phyloP scores from a whole-genome alignment of 768 basidiomycete genomes.

The Krasilnikovozyma curviuscula region DNA sequence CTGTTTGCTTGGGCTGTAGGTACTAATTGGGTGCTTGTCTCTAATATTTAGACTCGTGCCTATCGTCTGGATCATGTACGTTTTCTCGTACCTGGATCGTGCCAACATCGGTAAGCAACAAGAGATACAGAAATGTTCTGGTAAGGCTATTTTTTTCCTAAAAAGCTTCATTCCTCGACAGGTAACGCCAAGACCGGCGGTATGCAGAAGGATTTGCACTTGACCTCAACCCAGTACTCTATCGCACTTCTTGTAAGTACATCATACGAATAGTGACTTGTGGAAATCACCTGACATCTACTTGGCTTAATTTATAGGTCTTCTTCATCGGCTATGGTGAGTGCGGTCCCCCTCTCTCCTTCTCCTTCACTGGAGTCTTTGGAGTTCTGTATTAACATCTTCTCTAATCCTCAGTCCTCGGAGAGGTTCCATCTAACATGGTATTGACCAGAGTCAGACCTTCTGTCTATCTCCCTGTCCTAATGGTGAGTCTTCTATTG shows the following conservation, averaged over 20 bases:
- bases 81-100: constrained; percentile 22
- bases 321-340: constrained; percentile 10
- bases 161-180: background rate
- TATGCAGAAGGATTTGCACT: constrained; percentile 20
- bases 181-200: constrained; percentile 25
- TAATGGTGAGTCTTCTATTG: no score
- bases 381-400: no score
- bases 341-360: constrained; percentile 6
- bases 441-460: constrained; percentile 22
- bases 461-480: constrained; percentile 20
- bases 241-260: constrained; percentile 21
- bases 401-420: constrained; percentile 1
- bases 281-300: no score
- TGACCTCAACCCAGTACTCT: constrained; percentile 24
- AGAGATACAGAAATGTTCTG: no score
- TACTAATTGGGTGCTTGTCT: no score
- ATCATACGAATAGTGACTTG: no score
- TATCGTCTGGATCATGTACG: constrained; percentile 19
- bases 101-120: constrained; percentile 26
- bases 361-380: constrained; percentile 18
- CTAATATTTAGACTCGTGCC: no score
- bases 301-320: no score
- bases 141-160: constrained; percentile 4
- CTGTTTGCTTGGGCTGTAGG: no score
- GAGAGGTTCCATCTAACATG: constrained; percentile 23